Evolutionary conservation across 208 protist genomes (phyloP), one percentile per base, ranked within the genome.

Genomic region (Polymyxa betae): DNA sequence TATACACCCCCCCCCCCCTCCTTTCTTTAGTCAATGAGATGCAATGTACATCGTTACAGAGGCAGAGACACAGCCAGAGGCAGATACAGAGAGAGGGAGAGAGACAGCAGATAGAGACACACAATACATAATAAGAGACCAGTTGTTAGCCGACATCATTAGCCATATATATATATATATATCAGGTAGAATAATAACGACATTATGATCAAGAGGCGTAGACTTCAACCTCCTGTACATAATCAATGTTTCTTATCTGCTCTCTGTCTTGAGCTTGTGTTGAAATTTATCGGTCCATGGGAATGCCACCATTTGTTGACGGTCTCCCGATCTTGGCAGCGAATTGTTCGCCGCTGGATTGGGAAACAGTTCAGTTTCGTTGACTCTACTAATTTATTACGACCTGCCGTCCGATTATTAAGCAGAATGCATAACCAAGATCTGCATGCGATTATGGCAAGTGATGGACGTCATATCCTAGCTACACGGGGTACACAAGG

Each of bases 401-500:
- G 49, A 5, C 49, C 49, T 60, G 49, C 49, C 24, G 12, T 60
- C 24, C 12, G 5, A 5, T 5, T 60, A 24, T 29, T 24, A 29
- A 24, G 49, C 12, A 60, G 24, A 24, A 24, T 60, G 5, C 49
- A 60, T 5, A 60, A 5, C 5, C 49, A 5, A 29, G 49, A 60
- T 5, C 49, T 60, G 49, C 49, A 60, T 29, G 49, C 49, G 49
- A n/a, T 43, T 82, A 35, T 82, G 35, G 72, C 72, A 38, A n/a
- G n/a, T 40, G 72, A 82, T 43, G 72, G 72, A 12, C n/a, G 72
- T 12, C 72, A 82, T 82, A 5, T 82, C 16, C 72, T 82, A 35
- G 72, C 35, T 82, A 43, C n/a, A 5, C 5, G 72, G 16, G 40
- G 35, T 20, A 82, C 16, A 45, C 40, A 35, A 40, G 72, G 72